Evolutionary conservation across 208 protist genomes (phyloP).

Genomic region (Trichomonas tenax): DNA sequence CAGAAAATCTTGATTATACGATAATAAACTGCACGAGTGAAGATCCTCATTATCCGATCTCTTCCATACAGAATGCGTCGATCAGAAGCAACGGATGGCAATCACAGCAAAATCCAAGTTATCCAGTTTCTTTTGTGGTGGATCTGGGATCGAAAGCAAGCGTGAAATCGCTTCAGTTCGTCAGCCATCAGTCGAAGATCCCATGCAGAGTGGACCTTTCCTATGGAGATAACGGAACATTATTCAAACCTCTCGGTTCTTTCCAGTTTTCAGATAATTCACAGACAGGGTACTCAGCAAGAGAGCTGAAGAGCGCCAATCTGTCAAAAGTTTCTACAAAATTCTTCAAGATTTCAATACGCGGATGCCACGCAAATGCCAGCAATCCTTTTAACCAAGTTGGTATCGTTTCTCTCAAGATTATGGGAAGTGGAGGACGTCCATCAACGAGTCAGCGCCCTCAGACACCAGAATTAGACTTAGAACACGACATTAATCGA

Average conservation of each 20-base stretch:
- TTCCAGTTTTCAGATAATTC: slow-evolving; percentile 20
- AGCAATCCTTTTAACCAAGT: not conserved
- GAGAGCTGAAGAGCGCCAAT: not conserved
- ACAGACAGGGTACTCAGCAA: not conserved
- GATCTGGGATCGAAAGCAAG: not conserved
- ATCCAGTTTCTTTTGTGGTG: not conserved
- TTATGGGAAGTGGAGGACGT: not conserved
- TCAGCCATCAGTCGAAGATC: not conserved
- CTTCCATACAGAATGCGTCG: not conserved
- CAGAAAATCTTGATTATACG: not conserved
- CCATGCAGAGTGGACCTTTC: not conserved
- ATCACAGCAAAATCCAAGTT: not conserved
- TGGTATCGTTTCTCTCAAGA: not conserved
- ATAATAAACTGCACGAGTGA: not conserved
- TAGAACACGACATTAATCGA: not conserved
- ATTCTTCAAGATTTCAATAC: not conserved
- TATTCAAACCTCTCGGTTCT: not conserved
- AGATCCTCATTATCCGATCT: not conserved
- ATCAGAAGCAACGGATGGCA: not conserved
- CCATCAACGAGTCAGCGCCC: not conserved
- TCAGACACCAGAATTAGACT: not conserved
- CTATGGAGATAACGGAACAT: not conserved
- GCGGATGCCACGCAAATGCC: not conserved
- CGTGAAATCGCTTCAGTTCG: not conserved
- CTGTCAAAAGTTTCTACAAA: not conserved